Evolutionary conservation across 140 eudicot genomes (phyloP), one percentile per base, ranked within the genome.

Genomic region (Oenanthe javanica): DNA sequence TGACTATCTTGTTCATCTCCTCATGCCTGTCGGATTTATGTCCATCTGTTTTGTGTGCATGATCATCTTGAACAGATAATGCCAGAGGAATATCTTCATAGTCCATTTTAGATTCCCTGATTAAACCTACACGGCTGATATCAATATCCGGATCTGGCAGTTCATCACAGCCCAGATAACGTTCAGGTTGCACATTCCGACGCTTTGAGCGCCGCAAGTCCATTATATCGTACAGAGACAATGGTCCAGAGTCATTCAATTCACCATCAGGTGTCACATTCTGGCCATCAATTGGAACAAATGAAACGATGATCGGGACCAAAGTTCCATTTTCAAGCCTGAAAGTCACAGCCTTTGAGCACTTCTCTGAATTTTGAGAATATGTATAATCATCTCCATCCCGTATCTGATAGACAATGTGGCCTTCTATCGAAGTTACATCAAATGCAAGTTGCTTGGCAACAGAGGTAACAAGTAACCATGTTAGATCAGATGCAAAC

Each of bases 391-490:
- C 75, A 75, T 78, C 87, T 18, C 84, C 87, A 66, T 91, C 99
- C 82, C 85, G 82, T 77, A 91, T 85, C 81, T 90, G 93, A 84
- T 93, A 96, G 79, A 96, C 93, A 57, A 96, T 79, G 75, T 85
- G 90, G 77, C 86, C 88, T 14, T 86, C 82, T 48, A 91, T 78
- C 7, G 98, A 77, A 76, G 80, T 85, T 36, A 96, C 92, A 70
- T 93, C 92, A 51, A 96, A 96, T 14, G 79, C 90, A 57, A 91
- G 82, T 73, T 91, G 88, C 70, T 91, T 96, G 79, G 75, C 81
- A 79, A 93, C 86, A 38, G 99, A 96, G n/a, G 98, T 79, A 63
- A 91, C 98, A 7, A 92, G 61, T 79, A 96, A 80, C 99, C 99
- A 96, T 54, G 99, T 55, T 36, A 96, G 82, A 73, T 96, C 99